These are phyloP conservation scores for Colletotrichum phormii DNA, from an alignment of 2,329 filamentous ascomycete species.

Conservation along the genomic window DNA sequence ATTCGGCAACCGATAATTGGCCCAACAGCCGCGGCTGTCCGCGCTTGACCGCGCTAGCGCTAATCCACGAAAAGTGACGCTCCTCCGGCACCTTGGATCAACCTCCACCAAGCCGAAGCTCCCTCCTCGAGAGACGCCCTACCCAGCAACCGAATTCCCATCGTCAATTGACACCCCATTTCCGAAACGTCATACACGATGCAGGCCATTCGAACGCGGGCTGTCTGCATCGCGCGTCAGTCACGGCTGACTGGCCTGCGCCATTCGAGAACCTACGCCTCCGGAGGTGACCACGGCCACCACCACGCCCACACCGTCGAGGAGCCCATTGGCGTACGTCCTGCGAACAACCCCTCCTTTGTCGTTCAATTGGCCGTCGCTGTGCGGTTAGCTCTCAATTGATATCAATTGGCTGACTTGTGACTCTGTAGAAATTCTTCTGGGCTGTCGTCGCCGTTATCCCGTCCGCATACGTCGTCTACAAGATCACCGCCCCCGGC, in stretches of 20 bases:
- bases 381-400: not conserved
- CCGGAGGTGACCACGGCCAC: conserved; percentile 59
- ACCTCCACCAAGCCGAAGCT: conserved; percentile 34
- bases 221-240: conserved; percentile 51
- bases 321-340: conserved; percentile 69
- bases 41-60: conserved; percentile 7
- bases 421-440: conserved; percentile 47
- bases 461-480: conserved; percentile 57
- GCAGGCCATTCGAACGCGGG: conserved; percentile 51
- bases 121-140: conserved; percentile 20
- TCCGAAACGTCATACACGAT: conserved; percentile 42
- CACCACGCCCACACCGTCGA: conserved; percentile 58
- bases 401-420: conserved; percentile 5
- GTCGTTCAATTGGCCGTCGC: not conserved
- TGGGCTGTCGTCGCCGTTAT: conserved; percentile 58
- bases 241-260: conserved; percentile 46
- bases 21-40: not conserved
- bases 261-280: conserved; percentile 63
- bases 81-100: conserved; percentile 17
- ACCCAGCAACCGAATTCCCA: conserved; percentile 1
- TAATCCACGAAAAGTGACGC: conserved; percentile 34
- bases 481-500: conserved; percentile 61
- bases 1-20: conserved; percentile 37
- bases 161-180: conserved; percentile 32
- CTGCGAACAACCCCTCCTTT: not conserved